Evolutionary conservation across 1,284 basidiomycete genomes (phyloP), one percentile per base, ranked within the genome.

Genomic region (Moesziomyces antarcticus): DNA sequence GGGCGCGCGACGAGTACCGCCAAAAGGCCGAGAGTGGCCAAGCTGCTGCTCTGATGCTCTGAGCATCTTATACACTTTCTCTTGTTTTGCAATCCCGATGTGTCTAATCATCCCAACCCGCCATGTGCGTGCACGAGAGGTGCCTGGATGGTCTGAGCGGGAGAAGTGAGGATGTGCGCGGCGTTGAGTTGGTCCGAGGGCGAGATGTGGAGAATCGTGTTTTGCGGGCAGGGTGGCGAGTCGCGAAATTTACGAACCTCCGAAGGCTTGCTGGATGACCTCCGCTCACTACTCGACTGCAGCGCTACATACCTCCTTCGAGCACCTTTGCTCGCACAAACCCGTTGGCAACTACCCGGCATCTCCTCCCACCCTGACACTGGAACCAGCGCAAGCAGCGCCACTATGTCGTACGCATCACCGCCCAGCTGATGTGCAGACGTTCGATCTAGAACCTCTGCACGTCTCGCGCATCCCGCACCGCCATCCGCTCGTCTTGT

Each of bases 1-100:
- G 20, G 4, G 63, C 71, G 4, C 54, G 73, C 20, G 27, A 67
- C 13, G 73, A 70, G 51, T 73, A 72, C 47, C 25, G 49, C 14
- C 27, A 24, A 1, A 70, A 64, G 21, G 67, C 53, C 16, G 7
- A 49, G 41, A 43, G 13, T 7, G 66, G 66, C 1, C 56, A 69
- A 41, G 60, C 66, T 1, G 46, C 30, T 7, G 48, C 30, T 44
- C 45, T 69, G 18, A 46, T 69, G 52, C 44, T 69, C 16, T 69
- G 53, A 57, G 16, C 37, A 5, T 11, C 16, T 8, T 40, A 16
- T 8, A 18, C 30, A 33, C 30, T 33, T 33, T 33, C 30, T 33
- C 3, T 33, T 4, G 10, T 33, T 33, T 33, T 33, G 30, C 37
- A 40, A 18, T 40, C 18, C 6, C 5, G 37, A 40, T 40, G 37